Conservation (phyloP, 192 early-diverging fungal genomes). For the Podila clonocystis region DNA sequence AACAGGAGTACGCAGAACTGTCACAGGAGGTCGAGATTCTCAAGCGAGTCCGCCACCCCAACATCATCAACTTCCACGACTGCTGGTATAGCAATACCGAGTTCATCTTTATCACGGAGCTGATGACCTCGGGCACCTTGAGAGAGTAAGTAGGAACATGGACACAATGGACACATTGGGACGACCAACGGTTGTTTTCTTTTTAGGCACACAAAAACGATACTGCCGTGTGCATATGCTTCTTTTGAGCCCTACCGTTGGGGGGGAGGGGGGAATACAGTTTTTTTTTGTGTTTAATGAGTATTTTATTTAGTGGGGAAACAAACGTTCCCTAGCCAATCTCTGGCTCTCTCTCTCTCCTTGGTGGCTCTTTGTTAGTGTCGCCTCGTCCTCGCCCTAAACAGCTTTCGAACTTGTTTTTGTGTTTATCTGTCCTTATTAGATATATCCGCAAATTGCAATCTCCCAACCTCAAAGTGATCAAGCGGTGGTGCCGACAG, state of each 20-base stretch:
- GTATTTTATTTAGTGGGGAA: too few relatives aligned
- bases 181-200: too few relatives aligned
- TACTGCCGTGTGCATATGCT: too few relatives aligned
- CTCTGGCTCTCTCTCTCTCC: not conserved
- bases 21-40: constrained; percentile 82
- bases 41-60: constrained; percentile 81
- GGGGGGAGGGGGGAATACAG: too few relatives aligned
- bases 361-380: not conserved
- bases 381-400: not conserved
- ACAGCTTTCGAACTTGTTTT: constrained; percentile 13
- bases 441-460: constrained; percentile 77
- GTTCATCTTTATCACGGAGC: constrained; percentile 84
- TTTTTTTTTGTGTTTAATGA: too few relatives aligned
- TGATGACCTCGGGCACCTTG: constrained; percentile 87
- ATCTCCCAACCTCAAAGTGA: constrained; percentile 76
- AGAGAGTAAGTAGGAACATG: constrained; percentile 63
- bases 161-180: too few relatives aligned
- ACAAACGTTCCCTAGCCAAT: not conserved
- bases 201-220: too few relatives aligned
- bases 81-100: constrained; percentile 78
- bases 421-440: not conserved
- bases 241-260: too few relatives aligned
- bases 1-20: constrained; percentile 75
- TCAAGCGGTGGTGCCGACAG: constrained; percentile 83
- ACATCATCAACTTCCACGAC: constrained; percentile 85